Evolutionary conservation across 2,329 filamentous ascomycete genomes (phyloP), one percentile per base, ranked within the genome.

Genomic region (Huntiella bhutanensis): DNA sequence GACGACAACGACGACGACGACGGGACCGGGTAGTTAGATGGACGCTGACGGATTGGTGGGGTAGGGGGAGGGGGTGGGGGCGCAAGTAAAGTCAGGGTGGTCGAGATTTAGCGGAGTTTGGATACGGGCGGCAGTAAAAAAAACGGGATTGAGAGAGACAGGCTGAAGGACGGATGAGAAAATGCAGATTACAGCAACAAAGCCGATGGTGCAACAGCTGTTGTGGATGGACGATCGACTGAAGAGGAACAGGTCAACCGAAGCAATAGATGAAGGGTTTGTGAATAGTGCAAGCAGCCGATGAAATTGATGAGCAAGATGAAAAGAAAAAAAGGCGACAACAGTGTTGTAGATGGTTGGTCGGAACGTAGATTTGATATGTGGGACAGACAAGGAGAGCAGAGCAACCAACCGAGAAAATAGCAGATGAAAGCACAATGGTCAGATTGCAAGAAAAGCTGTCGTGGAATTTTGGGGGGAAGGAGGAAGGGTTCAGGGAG

Each of bases 341-440:
- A 28, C 22, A 28, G 22, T 28, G 39, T 41, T 41, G 19, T 28
- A 22, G 39, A 41, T 22, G 39, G 16, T 41, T 41, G 33, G 16
- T 17, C 15, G 33, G 33, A 37, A n/a, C 17, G 41, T 35, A 33
- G 34, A 33, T 5, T 17, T 13, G 42, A 15, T 32, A 35, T 16
- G 16, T 17, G 13, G 16, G 35, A 32, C 13, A 40, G 43, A 45
- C 33, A 36, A 45, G 28, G 39, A 39, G 41, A 43, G 28, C 41
- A 40, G 3, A n/a, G 22, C 22, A 28, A 28, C n/a, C 22, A 19
- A 17, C 22, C n/a, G 17, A 17, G 38, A 17, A 19, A 16, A 40
- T 35, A 35, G 13, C 33, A 45, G 39, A 45, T 16, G 28, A 45
- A 45, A 19, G 33, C 35, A 45, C 35, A 38, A 33, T 39, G 11